Evolutionary conservation across 2,329 filamentous ascomycete genomes (phyloP).

Genomic region (Pestalotiopsis sp.): DNA sequence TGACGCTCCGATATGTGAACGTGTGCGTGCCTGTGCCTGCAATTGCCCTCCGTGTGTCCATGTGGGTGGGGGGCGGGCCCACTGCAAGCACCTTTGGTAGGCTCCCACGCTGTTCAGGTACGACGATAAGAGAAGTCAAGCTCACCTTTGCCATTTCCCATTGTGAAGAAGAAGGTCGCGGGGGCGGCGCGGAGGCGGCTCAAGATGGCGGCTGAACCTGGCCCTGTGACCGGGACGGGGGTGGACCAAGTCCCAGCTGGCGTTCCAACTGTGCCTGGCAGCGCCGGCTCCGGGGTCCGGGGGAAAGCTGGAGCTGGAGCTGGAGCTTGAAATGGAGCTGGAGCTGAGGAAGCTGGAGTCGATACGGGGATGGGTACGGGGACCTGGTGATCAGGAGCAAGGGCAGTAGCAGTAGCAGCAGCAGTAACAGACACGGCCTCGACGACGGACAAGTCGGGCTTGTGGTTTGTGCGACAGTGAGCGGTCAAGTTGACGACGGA

Average conservation of each 20-base stretch:
- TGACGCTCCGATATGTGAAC: not conserved
- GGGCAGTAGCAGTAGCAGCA: not conserved
- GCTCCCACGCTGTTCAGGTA: not conserved
- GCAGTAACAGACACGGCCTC: not conserved
- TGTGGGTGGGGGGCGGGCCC: not conserved
- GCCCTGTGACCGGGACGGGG: constrained; percentile 1
- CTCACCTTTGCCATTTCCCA: constrained; percentile 16
- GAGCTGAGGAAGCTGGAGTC: not conserved
- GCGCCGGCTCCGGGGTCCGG: not conserved
- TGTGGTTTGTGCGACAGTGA: constrained; percentile 9
- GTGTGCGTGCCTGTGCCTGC: not conserved
- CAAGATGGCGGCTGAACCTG: constrained; percentile 7
- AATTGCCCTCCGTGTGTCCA: not conserved
- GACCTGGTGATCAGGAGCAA: not conserved
- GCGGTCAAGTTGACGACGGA: not conserved
- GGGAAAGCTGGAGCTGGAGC: not conserved
- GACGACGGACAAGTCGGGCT: not conserved
- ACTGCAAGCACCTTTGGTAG: not conserved
- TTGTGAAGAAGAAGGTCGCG: constrained; percentile 15
- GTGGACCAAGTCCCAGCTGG: not conserved
- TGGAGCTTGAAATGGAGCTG: not conserved
- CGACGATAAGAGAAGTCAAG: not conserved
- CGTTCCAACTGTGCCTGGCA: not conserved
- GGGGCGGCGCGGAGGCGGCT: constrained; percentile 12
- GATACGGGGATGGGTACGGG: not conserved